Conservation (phyloP, 1,284 basidiomycete genomes). For the Trichosporon sp. region DNA sequence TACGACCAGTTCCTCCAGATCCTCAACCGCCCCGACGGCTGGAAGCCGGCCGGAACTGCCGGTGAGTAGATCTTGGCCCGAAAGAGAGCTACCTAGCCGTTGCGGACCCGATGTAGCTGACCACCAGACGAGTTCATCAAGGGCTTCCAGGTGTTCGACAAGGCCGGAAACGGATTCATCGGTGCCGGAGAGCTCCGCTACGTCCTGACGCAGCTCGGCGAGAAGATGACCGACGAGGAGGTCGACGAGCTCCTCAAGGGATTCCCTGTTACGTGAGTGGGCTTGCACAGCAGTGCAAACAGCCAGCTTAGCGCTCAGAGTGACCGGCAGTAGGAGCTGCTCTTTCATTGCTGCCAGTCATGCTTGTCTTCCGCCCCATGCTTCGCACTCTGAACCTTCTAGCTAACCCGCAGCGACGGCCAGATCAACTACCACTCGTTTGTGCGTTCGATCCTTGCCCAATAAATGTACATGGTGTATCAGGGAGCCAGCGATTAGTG, state of each 20-base stretch:
- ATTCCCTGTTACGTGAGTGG: slow-evolving; percentile 50
- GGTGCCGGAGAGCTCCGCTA: slow-evolving; percentile 89
- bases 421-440: slow-evolving; percentile 98
- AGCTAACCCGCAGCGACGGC: slow-evolving; percentile 69
- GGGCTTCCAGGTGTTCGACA: slow-evolving; percentile 99
- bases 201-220: slow-evolving; percentile 91
- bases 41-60: slow-evolving; percentile 91
- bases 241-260: slow-evolving; percentile 98
- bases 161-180: slow-evolving; percentile 95
- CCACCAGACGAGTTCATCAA: slow-evolving; percentile 94
- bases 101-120: neutral
- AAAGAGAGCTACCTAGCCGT: too few relatives aligned
- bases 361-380: too few relatives aligned
- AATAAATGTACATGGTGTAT: slow-evolving; percentile 57
- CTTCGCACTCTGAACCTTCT: too few relatives aligned
- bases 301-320: too few relatives aligned
- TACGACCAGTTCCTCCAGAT: slow-evolving; percentile 89
- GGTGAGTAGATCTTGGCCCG: slow-evolving; percentile 60
- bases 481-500: slow-evolving; percentile 13
- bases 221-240: slow-evolving; percentile 97
- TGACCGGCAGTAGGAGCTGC: too few relatives aligned
- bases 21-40: slow-evolving; percentile 91
- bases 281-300: too few relatives aligned
- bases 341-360: too few relatives aligned
- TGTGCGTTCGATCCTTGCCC: slow-evolving; percentile 85